These are phyloP conservation scores for Ophiostoma piceae DNA, from an alignment of 2,329 filamentous ascomycete species.

Conservation along the genomic window DNA sequence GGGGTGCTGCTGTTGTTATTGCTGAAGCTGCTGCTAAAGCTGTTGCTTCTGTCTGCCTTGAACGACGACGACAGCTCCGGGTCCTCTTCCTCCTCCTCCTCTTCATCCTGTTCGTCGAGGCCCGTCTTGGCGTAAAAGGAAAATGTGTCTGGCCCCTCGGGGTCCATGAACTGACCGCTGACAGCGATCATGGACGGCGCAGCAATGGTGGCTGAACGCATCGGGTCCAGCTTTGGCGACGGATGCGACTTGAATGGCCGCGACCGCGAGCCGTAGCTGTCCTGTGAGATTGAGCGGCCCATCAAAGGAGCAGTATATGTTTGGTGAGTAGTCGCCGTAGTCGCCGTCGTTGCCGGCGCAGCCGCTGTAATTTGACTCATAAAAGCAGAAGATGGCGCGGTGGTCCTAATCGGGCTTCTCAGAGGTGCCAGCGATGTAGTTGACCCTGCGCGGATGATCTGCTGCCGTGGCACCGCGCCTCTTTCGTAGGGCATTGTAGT, in stretches of 20 bases:
- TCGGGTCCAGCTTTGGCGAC: slow-evolving; percentile 5
- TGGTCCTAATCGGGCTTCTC: background rate
- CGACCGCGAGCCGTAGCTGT: slow-evolving; percentile 21
- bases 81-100: slow-evolving; percentile 17
- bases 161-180: slow-evolving; percentile 21
- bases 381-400: background rate
- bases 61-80: background rate
- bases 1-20: slow-evolving; percentile 26
- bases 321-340: background rate
- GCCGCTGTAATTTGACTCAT: background rate
- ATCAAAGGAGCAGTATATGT: slow-evolving; percentile 15
- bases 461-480: background rate
- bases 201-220: slow-evolving; percentile 16
- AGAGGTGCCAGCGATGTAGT: background rate
- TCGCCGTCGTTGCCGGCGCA: background rate
- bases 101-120: slow-evolving; percentile 7
- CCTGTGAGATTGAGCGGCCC: slow-evolving; percentile 24
- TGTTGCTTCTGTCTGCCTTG: slow-evolving; percentile 4
- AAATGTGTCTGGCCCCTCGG: slow-evolving; percentile 24
- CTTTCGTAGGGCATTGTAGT: slow-evolving; percentile 15
- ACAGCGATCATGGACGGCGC: slow-evolving; percentile 23
- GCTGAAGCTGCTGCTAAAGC: slow-evolving; percentile 23
- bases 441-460: background rate
- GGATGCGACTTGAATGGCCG: background rate
- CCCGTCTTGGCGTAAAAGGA: slow-evolving; percentile 22